Conservation (phyloP, 2,329 filamentous ascomycete genomes). For the Penicillium sp. region DNA sequence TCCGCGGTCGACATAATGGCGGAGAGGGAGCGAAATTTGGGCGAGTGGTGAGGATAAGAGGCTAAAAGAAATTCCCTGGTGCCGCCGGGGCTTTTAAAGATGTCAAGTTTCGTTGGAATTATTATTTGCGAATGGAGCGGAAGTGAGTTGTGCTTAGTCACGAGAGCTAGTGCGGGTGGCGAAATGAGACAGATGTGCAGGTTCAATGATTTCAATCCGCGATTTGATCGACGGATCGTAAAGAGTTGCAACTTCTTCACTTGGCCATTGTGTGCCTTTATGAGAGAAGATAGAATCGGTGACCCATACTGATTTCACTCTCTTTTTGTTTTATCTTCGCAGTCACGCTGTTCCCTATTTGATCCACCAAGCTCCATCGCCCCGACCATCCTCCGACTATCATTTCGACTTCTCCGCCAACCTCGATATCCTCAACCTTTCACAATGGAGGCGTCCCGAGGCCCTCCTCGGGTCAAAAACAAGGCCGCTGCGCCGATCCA, state of each 20-base stretch:
- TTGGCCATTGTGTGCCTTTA: not conserved
- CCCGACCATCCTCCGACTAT: not conserved
- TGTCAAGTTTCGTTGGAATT: not conserved
- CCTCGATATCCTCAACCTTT: conserved; percentile 2
- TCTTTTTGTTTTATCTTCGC: not conserved
- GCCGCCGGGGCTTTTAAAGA: not conserved
- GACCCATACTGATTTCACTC: not conserved
- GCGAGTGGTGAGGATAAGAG: too few species aligned
- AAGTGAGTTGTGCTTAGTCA: conserved; percentile 23
- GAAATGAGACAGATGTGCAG: conserved; percentile 18
- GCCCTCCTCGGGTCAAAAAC: conserved; percentile 96
- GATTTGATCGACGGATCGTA: not conserved
- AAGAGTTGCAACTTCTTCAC: not conserved
- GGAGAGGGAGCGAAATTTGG: not conserved
- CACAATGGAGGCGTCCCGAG: conserved; percentile 84
- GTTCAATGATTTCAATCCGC: conserved; percentile 16
- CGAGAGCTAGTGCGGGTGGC: conserved; percentile 21
- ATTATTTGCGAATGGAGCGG: conserved; percentile 3
- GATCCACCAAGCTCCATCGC: not conserved
- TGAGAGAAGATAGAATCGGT: not conserved
- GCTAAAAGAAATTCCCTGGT: not conserved
- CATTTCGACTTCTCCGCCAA: not conserved
- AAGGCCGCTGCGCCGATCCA: conserved; percentile 89
- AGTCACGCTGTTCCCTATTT: not conserved
- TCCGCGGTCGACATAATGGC: conserved; percentile 81